phyloP scores from a whole-genome alignment of 108 stramenopile genomes.

The Conticribra weissflogii region DNA sequence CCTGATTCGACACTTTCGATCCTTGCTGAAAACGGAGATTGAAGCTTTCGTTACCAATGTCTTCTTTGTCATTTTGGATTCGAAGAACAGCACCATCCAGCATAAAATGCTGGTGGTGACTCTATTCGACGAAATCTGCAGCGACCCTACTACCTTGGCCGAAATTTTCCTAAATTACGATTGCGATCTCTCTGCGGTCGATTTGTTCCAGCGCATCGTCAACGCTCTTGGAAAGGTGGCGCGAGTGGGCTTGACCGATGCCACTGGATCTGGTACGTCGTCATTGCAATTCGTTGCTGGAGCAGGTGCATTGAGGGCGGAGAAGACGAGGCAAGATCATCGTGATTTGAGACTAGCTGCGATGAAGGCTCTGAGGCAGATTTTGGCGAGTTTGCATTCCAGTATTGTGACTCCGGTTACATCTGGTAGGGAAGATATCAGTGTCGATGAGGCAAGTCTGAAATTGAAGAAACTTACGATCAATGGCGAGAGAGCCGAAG shows the following conservation, averaged over 20 bases:
- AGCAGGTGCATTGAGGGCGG: constrained; percentile 67
- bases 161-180: constrained; percentile 99
- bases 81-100: constrained; percentile 89
- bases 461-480: constrained; percentile 15
- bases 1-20: constrained; percentile 88
- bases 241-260: constrained; percentile 60
- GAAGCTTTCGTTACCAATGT: constrained; percentile 98
- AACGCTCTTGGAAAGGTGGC: constrained; percentile 89
- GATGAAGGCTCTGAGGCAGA: constrained; percentile 82
- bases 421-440: constrained; percentile 23
- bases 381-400: constrained; percentile 83
- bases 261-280: constrained; percentile 39
- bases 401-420: constrained; percentile 75
- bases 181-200: constrained; percentile 93
- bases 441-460: constrained; percentile 31
- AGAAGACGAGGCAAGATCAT: constrained; percentile 65
- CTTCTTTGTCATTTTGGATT: constrained; percentile 96
- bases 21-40: constrained; percentile 91
- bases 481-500: constrained; percentile 10
- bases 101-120: constrained; percentile 95
- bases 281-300: constrained; percentile 55
- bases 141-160: constrained; percentile 84
- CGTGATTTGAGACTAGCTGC: constrained; percentile 78
- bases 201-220: constrained; percentile 94
- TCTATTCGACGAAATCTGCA: constrained; percentile 89